Percentiles rank a stretch among this genome's conserved stretches.
phyloP scores from a whole-genome alignment of 1,139 yeast species.

The Blastobotrys elegans region DNA sequence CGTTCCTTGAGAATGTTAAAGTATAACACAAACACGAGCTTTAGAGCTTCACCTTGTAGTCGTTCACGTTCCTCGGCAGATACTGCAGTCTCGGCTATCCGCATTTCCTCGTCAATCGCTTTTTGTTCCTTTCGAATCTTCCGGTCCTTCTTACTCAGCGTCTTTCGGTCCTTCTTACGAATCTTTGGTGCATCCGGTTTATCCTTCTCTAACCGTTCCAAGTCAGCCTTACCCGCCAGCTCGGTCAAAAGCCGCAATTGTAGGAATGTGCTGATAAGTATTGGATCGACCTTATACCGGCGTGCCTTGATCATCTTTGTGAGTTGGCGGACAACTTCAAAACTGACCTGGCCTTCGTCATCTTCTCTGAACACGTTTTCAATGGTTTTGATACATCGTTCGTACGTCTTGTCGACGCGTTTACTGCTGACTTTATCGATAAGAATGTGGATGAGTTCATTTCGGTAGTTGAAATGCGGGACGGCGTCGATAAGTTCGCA shows the following conservation, averaged over 20 bases:
- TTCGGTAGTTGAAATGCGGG: constrained; percentile 74
- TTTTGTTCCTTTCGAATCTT: constrained; percentile 83
- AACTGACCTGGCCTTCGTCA: constrained; percentile 74
- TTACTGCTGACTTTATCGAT: constrained; percentile 42
- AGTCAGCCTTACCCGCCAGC: constrained; percentile 52
- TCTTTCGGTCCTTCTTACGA: constrained; percentile 82
- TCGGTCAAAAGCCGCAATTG: constrained; percentile 73
- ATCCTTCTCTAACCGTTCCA: constrained; percentile 47
- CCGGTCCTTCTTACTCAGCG: constrained; percentile 79
- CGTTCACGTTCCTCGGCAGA: constrained; percentile 83
- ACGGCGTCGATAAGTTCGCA: constrained; percentile 69
- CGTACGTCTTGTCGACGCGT: constrained; percentile 43
- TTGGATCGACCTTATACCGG: constrained; percentile 76
- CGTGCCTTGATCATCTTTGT: constrained; percentile 69
- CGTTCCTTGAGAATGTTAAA: constrained; percentile 67
- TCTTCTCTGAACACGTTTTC: constrained; percentile 64
- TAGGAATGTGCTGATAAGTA: constrained; percentile 67
- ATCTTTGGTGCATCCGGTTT: constrained; percentile 47
- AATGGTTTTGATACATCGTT: constrained; percentile 57
- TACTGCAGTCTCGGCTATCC: constrained; percentile 79
- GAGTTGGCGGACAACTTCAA: constrained; percentile 63
- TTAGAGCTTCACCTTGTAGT: constrained; percentile 78
- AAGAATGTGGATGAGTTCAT: constrained; percentile 62
- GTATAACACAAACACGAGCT: constrained; percentile 64
- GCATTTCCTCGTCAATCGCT: constrained; percentile 82